These are phyloP conservation scores for Sporobolomyces roseus DNA, from an alignment of 768 basidiomycete genomes.

Conservation along the genomic window DNA sequence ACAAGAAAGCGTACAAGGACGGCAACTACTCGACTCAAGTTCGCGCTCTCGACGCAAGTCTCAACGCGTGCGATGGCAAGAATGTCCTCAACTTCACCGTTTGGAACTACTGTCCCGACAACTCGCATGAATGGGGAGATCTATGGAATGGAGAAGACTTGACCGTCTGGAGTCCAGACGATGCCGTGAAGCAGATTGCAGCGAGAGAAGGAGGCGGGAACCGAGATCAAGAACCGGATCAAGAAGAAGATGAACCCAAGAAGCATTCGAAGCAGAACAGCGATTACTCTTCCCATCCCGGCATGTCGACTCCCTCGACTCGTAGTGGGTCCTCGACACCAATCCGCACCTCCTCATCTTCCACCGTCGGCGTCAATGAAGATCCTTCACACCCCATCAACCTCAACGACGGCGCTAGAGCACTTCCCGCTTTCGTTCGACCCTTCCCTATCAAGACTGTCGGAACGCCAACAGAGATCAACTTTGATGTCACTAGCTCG, in stretches of 20 bases:
- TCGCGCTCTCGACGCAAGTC: constrained; percentile 50
- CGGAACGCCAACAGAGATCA: constrained; percentile 62
- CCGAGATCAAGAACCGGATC: not conserved
- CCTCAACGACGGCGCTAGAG: constrained; percentile 79
- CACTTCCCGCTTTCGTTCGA: constrained; percentile 74
- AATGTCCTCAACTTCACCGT: constrained; percentile 51
- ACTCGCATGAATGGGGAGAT: constrained; percentile 84
- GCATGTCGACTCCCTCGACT: constrained; percentile 7
- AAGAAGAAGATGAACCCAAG: not conserved
- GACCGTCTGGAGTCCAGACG: constrained; percentile 78
- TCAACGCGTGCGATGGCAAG: constrained; percentile 51
- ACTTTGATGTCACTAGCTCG: constrained; percentile 71
- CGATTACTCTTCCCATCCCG: constrained; percentile 7
- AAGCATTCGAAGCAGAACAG: not conserved
- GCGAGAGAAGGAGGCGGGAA: constrained; percentile 8
- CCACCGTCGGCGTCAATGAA: constrained; percentile 3
- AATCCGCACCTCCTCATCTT: constrained; percentile 5
- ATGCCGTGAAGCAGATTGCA: constrained; percentile 47
- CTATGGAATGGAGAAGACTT: constrained; percentile 96
- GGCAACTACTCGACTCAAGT: constrained; percentile 63
- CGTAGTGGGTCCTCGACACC: not conserved
- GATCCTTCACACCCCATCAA: constrained; percentile 39
- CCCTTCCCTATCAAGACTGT: constrained; percentile 76
- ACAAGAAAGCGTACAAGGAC: constrained; percentile 70
- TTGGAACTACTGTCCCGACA: constrained; percentile 57